A percentile compares a stretch with the other conserved stretches of the same genome.
These are phyloP conservation scores for Pleurotus ostreatus DNA, from an alignment of 768 basidiomycete species.

Conservation along the genomic window DNA sequence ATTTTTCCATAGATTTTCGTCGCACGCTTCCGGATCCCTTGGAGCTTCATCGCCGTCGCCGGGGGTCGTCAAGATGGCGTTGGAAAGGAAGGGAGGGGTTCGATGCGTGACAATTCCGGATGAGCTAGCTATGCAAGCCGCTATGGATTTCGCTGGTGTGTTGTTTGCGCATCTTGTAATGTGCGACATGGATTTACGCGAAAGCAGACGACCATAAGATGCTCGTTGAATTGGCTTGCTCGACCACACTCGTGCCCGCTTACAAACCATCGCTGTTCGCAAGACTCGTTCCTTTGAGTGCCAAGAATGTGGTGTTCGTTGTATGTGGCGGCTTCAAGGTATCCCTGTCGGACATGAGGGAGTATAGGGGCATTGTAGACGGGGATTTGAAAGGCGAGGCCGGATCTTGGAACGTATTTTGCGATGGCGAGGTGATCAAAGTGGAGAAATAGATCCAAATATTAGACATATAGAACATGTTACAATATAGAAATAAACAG, in stretches of 20 bases:
- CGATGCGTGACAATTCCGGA: conserved; percentile 62
- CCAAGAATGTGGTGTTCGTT: conserved; percentile 51
- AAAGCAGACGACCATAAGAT: conserved; percentile 68
- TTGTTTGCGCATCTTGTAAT: neutral
- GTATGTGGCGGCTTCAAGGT: conserved; percentile 74
- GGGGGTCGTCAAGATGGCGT: conserved; percentile 59
- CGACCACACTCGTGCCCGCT: conserved; percentile 63
- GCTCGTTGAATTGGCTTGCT: conserved; percentile 71
- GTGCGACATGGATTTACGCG: neutral
- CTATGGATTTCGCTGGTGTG: conserved; percentile 56
- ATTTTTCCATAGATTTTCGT: conserved; percentile 52
- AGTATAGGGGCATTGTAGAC: conserved; percentile 40
- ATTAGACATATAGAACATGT: too few relatives aligned
- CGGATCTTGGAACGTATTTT: conserved; percentile 31
- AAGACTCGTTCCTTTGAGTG: conserved; percentile 36
- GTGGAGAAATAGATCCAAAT: conserved; percentile 17
- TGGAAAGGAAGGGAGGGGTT: conserved; percentile 54
- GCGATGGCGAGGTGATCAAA: conserved; percentile 31
- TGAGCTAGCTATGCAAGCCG: conserved; percentile 63
- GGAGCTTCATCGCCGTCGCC: conserved; percentile 66
- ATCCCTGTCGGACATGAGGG: conserved; percentile 45
- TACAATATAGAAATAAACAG: neutral
- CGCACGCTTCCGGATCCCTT: conserved; percentile 63
- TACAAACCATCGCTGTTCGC: conserved; percentile 57
- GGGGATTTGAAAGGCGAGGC: conserved; percentile 24